phyloP scores from a whole-genome alignment of 2,329 filamentous ascomycete genomes.

The Gaeumannomyces tritici region DNA sequence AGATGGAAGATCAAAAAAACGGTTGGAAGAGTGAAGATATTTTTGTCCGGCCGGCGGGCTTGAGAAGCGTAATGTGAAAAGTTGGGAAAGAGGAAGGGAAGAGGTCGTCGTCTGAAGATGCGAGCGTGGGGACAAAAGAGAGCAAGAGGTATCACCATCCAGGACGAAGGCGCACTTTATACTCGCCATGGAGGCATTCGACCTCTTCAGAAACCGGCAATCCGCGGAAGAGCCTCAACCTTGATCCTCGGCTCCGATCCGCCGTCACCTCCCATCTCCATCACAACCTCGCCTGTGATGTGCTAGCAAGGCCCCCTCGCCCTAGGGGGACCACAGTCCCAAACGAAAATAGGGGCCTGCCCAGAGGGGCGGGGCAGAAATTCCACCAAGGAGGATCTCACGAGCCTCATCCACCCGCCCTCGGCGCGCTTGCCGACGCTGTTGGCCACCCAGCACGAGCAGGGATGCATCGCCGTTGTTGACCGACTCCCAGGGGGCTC shows the following conservation, averaged over 20 bases:
- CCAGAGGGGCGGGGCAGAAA: background rate
- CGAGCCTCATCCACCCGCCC: background rate
- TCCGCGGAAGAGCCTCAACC: background rate
- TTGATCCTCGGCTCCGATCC: background rate
- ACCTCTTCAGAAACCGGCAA: background rate
- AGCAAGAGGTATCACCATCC: background rate
- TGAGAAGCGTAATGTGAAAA: background rate
- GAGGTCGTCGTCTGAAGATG: background rate
- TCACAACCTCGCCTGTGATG: background rate
- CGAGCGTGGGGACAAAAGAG: background rate
- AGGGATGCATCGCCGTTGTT: background rate
- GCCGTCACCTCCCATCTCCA: background rate
- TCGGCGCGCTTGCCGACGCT: no score
- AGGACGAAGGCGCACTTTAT: background rate
- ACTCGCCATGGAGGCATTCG: background rate
- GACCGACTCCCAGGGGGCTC: no score
- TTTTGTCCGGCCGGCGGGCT: background rate
- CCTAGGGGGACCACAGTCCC: background rate
- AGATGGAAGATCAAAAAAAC: background rate
- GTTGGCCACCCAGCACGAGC: background rate
- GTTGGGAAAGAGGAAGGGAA: background rate
- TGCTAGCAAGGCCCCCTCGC: background rate
- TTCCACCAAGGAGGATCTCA: background rate
- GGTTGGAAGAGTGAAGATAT: background rate
- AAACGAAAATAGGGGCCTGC: background rate